Percentiles rank a stretch among this genome's conserved stretches.
Evolutionary conservation across 352 stramenopile species (phyloP).

Genomic region (Globisporangium echinulatum): DNA sequence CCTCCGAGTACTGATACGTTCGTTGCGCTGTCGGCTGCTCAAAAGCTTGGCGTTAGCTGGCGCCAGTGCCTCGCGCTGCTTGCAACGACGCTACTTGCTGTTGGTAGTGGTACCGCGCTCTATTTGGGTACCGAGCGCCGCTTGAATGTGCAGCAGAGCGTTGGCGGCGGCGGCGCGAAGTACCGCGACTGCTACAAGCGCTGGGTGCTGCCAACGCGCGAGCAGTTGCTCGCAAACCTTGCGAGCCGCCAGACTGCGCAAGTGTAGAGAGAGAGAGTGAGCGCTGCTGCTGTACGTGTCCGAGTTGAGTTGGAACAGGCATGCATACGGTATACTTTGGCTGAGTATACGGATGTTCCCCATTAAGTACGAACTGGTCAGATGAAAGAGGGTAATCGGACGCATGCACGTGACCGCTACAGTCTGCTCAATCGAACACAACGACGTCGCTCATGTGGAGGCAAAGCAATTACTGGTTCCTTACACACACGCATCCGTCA

Average conservation of each 20-base stretch:
- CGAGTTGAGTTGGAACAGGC: too few species aligned
- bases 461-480: too few species aligned
- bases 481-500: too few species aligned
- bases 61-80: conserved; percentile 39
- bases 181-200: conserved; percentile 55
- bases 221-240: conserved; percentile 45
- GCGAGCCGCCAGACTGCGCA: conserved; percentile 6
- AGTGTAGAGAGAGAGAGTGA: conserved; percentile 8
- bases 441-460: too few species aligned
- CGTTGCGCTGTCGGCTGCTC: conserved; percentile 26
- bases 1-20: conserved; percentile 14
- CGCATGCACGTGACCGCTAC: too few species aligned
- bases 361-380: too few species aligned
- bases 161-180: conserved; percentile 27
- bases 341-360: too few species aligned
- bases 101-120: conserved; percentile 32
- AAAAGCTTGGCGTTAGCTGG: conserved; percentile 32
- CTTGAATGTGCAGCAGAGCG: conserved; percentile 36
- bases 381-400: too few species aligned
- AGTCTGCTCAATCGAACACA: too few species aligned
- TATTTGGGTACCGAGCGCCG: conserved; percentile 38
- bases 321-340: too few species aligned
- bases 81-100: conserved; percentile 22
- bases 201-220: conserved; percentile 61
- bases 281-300: too few species aligned